Base-by-base conservation (phyloP, 345 rosid genomes). In the Salix purpurea region DNA sequence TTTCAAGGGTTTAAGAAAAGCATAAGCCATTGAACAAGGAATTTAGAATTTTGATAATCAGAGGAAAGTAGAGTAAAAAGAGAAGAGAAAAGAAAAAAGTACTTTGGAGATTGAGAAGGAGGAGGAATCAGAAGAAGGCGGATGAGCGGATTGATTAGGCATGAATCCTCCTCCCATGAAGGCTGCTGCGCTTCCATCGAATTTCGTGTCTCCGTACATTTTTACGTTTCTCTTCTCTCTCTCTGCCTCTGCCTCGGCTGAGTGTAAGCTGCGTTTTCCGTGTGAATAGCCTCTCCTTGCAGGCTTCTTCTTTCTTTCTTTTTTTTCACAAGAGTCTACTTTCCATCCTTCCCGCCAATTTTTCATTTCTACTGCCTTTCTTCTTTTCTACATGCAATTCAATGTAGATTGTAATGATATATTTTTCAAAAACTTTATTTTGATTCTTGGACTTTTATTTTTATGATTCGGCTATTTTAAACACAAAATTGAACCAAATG, bases 81-180 rank as follows among this genome's bases (percentile, higher is more conserved):
- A 7, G 13, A 28, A 32, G 28, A 65, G 68, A 28, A 14, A 67
- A 0, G 3, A 78, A 8, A 34, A 7, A 77, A 37, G 13, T 84
- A 91, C 97, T 82, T 84, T 95, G 74, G 83, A 87, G 52, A 84
- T 69, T 40, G 91, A 73, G 65, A 77, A 81, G 50, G 76, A 73
- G 64, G 88, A 79, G 24, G 87, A 83, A 82, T 58, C 62, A 58
- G 84, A 88, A 23, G 84, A 88, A 13, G 87, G 87, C 65, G 75
- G 77, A 46, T 87, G 85, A 14, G 89, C 88, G 37, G 91, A 46
- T 88, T 90, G 90, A 74, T 94, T 90, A 7, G 95, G 96, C 97
- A 92, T 91, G 79, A 91, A 91, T 24, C 99, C 93, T 12, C 97
- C 99, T 73, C 99, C 99, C 85, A 93, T 83, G 76, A 93, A 91